Conservation (phyloP, 169 alveolate species). For the Eimeria sp. region DNA sequence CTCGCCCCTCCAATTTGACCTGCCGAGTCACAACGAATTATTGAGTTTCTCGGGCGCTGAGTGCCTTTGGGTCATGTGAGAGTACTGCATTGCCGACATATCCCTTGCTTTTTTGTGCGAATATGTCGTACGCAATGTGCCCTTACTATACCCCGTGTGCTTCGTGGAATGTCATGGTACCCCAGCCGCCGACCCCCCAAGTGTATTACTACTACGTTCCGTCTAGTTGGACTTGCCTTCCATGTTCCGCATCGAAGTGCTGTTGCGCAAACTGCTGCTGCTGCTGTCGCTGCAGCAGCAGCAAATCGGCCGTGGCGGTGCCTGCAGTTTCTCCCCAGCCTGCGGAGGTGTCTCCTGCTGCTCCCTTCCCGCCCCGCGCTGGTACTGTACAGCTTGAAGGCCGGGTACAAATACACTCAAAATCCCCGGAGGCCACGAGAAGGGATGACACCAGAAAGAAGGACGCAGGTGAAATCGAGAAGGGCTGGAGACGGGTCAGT, state of each 20-base stretch:
- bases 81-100: background rate
- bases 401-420: constrained; percentile 5
- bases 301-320: background rate
- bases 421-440: background rate
- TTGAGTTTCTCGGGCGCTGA: background rate
- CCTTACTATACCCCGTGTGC: constrained; percentile 23
- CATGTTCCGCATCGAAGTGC: constrained; percentile 19
- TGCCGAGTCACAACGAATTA: background rate
- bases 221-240: constrained; percentile 20
- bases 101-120: background rate
- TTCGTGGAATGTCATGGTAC: constrained; percentile 16
- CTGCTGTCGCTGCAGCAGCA: constrained; percentile 15
- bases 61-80: background rate
- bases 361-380: background rate
- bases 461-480: background rate
- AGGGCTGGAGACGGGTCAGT: constrained; percentile 65
- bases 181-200: constrained; percentile 39
- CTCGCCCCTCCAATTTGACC: background rate
- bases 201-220: constrained; percentile 45
- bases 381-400: constrained; percentile 54
- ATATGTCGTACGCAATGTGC: constrained; percentile 24
- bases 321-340: constrained; percentile 26
- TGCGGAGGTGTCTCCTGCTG: constrained; percentile 10
- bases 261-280: constrained; percentile 23
- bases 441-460: constrained; percentile 16